Evolutionary conservation across 2,329 filamentous ascomycete genomes (phyloP), one percentile per base, ranked within the genome.

Genomic region (Penicillium sp.): DNA sequence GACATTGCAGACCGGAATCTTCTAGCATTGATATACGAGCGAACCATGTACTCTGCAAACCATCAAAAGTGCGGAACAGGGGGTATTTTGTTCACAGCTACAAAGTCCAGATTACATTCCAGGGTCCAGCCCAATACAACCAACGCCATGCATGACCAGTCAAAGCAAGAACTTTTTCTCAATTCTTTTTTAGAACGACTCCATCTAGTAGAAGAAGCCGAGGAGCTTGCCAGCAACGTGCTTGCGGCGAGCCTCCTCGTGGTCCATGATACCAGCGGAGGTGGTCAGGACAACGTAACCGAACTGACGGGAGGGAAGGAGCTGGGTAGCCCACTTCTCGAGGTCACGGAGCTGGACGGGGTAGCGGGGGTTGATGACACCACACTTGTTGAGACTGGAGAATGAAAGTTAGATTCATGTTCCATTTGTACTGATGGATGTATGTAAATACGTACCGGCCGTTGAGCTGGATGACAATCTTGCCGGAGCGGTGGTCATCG

Each of bases 311-410:
- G 94, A 92, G 68, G 94, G 94, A 65, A 99, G 87, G 76, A 99
- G 89, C 87, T 96, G 96, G 82, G 96, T 91, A 72, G 97, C 91
- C 94, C 94, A 99, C 86, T 97, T 97, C 90, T 99, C 94, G 76
- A 99, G 86, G 73, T 99, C 94, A 74, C 85, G 82, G 75, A 99
- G 91, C 79, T 93, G 91, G 80, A 99, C 90, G 86, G 97, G 97
- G 90, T 96, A 99, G 79, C 94, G 90, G 78, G 94, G 94, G 67
- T 88, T 94, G 86, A 99, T 99, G 83, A 97, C 93, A 85, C 93
- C 94, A 65, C 90, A 94, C 88, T 97, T 97, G 90, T 97, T 97
- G 80, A 97, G 86, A 70, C 79, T 81, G 54, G 54, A 52, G 39
- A 49, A 35, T n/a, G 4, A 12, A 39, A 15, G 38, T 66, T 40